These are phyloP conservation scores for Rubus parviflorus DNA, from an alignment of 306 rosid genomes.

Conservation along the genomic window DNA sequence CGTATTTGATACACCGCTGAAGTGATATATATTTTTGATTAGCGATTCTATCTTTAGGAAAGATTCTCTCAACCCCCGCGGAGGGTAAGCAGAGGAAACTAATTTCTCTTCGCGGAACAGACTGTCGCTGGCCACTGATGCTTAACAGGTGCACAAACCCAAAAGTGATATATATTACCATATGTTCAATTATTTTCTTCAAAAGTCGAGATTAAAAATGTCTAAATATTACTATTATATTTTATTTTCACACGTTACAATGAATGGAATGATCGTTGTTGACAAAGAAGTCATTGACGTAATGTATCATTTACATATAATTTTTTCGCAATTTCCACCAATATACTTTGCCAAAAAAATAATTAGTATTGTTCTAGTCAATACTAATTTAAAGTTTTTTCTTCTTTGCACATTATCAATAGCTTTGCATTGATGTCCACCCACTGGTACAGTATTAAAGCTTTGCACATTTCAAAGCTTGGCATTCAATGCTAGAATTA, in stretches of 20 bases:
- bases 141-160: too few relatives aligned
- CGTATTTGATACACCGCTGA: neutral
- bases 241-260: neutral
- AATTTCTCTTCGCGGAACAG: too few relatives aligned
- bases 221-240: neutral
- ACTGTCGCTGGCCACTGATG: too few relatives aligned
- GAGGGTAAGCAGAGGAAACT: too few relatives aligned
- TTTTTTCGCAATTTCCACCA: neutral
- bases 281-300: neutral
- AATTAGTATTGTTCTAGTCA: neutral
- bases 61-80: too few relatives aligned
- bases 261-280: neutral
- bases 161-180: neutral
- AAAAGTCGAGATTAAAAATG: too few relatives aligned
- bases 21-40: neutral
- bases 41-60: too few relatives aligned
- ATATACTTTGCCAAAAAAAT: neutral
- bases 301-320: neutral
- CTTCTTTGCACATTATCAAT: neutral
- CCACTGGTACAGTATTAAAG: neutral
- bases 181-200: too few relatives aligned
- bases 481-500: neutral
- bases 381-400: neutral
- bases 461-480: conserved; percentile 2
- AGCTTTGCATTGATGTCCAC: too few relatives aligned